Base-by-base conservation (phyloP, 129 eudicot species). In the Tagetes patula region DNA sequence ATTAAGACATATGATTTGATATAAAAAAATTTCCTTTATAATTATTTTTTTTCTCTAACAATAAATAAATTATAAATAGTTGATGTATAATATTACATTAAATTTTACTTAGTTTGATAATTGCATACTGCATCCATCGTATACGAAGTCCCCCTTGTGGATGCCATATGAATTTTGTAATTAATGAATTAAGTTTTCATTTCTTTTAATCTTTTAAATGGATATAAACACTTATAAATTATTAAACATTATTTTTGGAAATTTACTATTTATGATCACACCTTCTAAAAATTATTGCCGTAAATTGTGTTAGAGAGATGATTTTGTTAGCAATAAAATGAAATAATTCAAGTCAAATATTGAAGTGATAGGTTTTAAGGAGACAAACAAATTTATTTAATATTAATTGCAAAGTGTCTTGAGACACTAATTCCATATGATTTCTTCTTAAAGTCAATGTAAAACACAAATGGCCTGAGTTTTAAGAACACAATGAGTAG, bases 401-500 rank as follows among this genome's bases (percentile, higher is more conserved):
- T 71, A 71, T 78, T 71, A 53, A 67, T 63, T 64, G 50, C 77
- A 64, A 78, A 71, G 82, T 78, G 77, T 38, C 45, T 71, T 64
- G 73, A 78, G 68, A 71, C 73, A 78, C 49, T 60, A 60, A 60
- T 78, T 71, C 54, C 58, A 71, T 64, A 63, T 71, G 27, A 78
- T 78, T 77, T 14, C 48, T 38, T 52, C 58, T 63, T 66, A 71
- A 78, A 77, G 82, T 77, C 67, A 77, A 77, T 71, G 82, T 52
- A 52, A 78, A 78, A 64, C 77, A 78, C 82, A 71, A 43, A 55
- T 71, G 77, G 43, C 54, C 31, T 78, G 67, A 32, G 32, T 78
- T 78, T 78, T 75, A 64, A 71, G 42, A 78, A 64, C 82, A 78
- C 67, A 78, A 78, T 78, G 82, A 78, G 82, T 78, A 78, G 38